These are phyloP conservation scores for Musa beccarii DNA, from an alignment of 176 grass and related monocot species.

Conservation along the genomic window DNA sequence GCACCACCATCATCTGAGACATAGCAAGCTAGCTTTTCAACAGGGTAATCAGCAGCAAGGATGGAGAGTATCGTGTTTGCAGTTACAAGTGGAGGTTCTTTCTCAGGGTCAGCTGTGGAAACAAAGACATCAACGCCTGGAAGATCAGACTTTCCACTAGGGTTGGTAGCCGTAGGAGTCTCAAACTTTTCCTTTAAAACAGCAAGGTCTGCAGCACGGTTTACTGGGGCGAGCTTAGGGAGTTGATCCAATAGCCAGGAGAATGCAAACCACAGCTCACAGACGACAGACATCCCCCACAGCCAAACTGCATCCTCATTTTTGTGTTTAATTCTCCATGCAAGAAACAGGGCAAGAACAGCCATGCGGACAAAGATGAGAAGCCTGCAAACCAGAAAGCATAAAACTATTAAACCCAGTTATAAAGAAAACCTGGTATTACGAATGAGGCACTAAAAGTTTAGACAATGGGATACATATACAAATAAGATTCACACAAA, in stretches of 20 bases:
- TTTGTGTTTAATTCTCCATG: constrained; percentile 70
- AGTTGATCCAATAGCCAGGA: constrained; percentile 94
- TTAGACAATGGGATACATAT: not conserved
- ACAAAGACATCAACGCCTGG: constrained; percentile 87
- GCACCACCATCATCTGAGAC: constrained; percentile 94
- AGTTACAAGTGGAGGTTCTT: constrained; percentile 82
- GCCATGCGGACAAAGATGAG: constrained; percentile 68
- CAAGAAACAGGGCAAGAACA: constrained; percentile 63
- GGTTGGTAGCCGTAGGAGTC: constrained; percentile 44
- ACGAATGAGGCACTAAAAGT: not conserved
- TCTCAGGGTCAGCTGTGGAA: constrained; percentile 92
- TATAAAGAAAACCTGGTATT: no score
- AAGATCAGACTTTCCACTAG: constrained; percentile 68
- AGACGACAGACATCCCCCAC: constrained; percentile 98
- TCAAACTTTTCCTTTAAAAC: constrained; percentile 96
- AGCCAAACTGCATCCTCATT: constrained; percentile 89
- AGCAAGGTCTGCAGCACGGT: constrained; percentile 66
- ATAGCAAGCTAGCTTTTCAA: constrained; percentile 93
- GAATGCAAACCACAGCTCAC: constrained; percentile 85
- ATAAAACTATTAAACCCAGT: not conserved
- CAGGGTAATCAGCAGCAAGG: constrained; percentile 90
- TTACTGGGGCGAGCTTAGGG: constrained; percentile 73
- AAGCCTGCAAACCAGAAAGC: constrained; percentile 39
- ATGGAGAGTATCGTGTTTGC: constrained; percentile 95
- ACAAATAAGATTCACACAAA: no score